Evolutionary conservation across 768 basidiomycete genomes (phyloP).

Genomic region (Mrakia blollopis): DNA sequence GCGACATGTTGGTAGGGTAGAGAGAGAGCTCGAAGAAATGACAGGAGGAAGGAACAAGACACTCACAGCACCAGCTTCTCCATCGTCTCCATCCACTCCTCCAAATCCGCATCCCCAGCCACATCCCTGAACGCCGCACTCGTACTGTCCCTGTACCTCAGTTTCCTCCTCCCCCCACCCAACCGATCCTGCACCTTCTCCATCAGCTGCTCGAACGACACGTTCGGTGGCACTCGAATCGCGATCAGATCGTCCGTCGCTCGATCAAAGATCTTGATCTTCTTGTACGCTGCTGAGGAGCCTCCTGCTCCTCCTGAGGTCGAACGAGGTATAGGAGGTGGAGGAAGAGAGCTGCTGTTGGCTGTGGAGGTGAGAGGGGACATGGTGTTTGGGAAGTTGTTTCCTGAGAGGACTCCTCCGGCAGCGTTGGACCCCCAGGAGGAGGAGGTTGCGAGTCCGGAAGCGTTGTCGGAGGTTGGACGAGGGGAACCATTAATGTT

Average conservation of each 20-base stretch:
- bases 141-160: slow-evolving; percentile 66
- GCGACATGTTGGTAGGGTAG: not conserved
- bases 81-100: slow-evolving; percentile 68
- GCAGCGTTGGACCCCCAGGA: slow-evolving; percentile 29
- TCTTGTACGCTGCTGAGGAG: slow-evolving; percentile 50
- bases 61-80: slow-evolving; percentile 71
- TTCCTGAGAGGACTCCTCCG: slow-evolving; percentile 8
- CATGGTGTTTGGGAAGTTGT: slow-evolving; percentile 21
- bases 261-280: slow-evolving; percentile 96
- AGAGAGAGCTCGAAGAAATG: not conserved
- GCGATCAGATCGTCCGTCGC: slow-evolving; percentile 92
- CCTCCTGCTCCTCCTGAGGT: not conserved
- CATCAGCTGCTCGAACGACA: slow-evolving; percentile 78
- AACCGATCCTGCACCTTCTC: slow-evolving; percentile 85
- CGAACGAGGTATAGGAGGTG: not conserved
- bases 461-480: not conserved
- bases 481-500: not conserved
- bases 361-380: slow-evolving; percentile 20
- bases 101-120: slow-evolving; percentile 59
- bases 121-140: slow-evolving; percentile 54
- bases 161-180: slow-evolving; percentile 61
- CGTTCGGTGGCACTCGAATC: slow-evolving; percentile 89
- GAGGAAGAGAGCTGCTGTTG: not conserved
- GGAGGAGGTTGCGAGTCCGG: slow-evolving; percentile 15
- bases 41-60: not conserved